Base-by-base conservation (phyloP, 2,329 filamentous ascomycete species). In the Pestalotiopsis sp. region DNA sequence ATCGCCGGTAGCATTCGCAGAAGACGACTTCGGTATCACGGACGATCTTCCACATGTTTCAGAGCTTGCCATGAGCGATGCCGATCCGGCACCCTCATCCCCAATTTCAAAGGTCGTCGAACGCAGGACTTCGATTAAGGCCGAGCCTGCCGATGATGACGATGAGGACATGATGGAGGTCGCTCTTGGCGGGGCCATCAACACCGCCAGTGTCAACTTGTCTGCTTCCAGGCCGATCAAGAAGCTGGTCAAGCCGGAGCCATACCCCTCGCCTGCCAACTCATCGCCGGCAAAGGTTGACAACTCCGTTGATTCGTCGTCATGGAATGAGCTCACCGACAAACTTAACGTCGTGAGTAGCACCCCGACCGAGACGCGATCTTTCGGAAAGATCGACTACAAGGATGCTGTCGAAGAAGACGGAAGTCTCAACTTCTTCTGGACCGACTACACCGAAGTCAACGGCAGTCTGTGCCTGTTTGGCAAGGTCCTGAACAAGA, bases 401-500 rank as follows among this genome's bases (percentile, higher is more conserved):
- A 89, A 92, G 71, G 92, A 97, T 80, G 94, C 93, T n/a, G 82
- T 97, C n/a, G 95, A 98, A 79, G 90, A 93, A 71, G 95, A 99
- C 76, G 96, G 95, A 45, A 97, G 93, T 74, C 85, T 99, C 38
- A 91, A 92, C 73, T 94, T 99, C 84, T 99, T 98, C 83, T 99
- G 96, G 96, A 92, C 93, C 7, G 96, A 99, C 80, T 99, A 97
- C 77, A 94, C 92, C 0, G 96, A 99, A 78, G 85, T 97, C 77
- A 94, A 95, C 75, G 95, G 95, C 69, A 96, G 91, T 73, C 84
- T 99, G 11, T 98, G 94, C 79, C 87, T 99, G 12, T 98, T 99
- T 77, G 96, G 96, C 71, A 99, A 99, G 78, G 95, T 98, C 27
- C 90, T 94, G 75, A 94, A 98, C 82, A 97, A 95, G 80, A 92